Evolutionary conservation across 208 protist species (phyloP), one percentile per base, ranked within the genome.

Genomic region (Crithidia mellificae): DNA sequence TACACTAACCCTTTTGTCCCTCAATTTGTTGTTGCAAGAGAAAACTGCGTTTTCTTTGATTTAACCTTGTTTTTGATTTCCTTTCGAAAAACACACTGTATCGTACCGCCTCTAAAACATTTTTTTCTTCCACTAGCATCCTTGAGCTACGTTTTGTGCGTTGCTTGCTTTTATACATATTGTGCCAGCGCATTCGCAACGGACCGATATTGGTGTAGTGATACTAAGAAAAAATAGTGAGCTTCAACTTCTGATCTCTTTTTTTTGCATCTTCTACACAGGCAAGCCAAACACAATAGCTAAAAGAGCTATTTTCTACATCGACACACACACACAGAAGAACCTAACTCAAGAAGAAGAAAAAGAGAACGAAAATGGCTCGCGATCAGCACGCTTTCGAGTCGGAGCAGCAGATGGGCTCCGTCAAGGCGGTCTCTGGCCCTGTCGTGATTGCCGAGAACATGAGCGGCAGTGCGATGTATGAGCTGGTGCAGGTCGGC

Each of bases 401-500:
- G 77, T 70, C 84, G 29, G 91, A 96, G 73, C 79, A 80, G 61
- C 83, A 83, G 62, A 77, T 89, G 63, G 93, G 93, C 43, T 85
- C 80, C 25, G 91, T 97, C 9, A 95, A 95, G 82, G 85, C 86
- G 20, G 95, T 98, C 24, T 98, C 95, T 51, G 96, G 96, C 44
- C 96, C 97, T 49, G 99, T 99, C 73, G 98, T 99, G 39, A 96
- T 99, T 75, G 99, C 99, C 47, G 97, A 99, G 34, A 86, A 98
- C 44, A 99, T 99, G 98, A 90, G 81, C 36, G 99, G 99, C 68
- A 93, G 97, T 50, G 97, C 97, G 63, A 99, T 99, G 99, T 99
- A 99, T 92, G 99, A 99, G 87, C 87, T 99, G 22, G 99, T 99
- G n/a, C 97, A 99, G 84, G 98, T 99, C 20, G 99, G 99, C 59